These are phyloP conservation scores for Pythium sukuiense DNA, from an alignment of 352 stramenopile genomes.

Conservation along the genomic window DNA sequence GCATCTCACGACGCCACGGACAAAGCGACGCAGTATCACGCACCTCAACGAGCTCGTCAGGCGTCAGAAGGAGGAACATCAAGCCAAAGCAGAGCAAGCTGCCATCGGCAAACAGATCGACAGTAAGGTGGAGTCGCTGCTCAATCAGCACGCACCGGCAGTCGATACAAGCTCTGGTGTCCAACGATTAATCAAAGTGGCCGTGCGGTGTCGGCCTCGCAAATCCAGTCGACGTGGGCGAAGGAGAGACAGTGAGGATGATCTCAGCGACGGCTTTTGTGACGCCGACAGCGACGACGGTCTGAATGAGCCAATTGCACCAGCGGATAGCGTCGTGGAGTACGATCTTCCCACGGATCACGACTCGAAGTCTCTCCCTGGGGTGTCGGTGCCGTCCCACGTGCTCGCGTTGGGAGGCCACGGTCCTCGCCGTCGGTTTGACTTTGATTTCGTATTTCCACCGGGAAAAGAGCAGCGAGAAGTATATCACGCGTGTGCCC, in stretches of 20 bases:
- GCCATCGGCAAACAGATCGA: slow-evolving; percentile 3
- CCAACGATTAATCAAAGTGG: slow-evolving; percentile 45
- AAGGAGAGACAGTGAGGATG: not conserved
- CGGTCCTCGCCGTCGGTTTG: slow-evolving; percentile 42
- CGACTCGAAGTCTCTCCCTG: not conserved
- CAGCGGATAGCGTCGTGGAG: slow-evolving; percentile 15
- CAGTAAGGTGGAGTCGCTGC: slow-evolving; percentile 16
- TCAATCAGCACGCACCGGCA: not conserved
- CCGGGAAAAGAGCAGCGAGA: slow-evolving; percentile 48
- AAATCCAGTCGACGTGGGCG: slow-evolving; percentile 20
- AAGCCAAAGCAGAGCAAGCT: not conserved
- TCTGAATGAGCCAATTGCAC: not conserved
- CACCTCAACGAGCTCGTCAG: slow-evolving; percentile 24
- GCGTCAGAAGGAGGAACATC: slow-evolving; percentile 15
- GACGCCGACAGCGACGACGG: not conserved
- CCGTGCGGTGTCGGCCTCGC: slow-evolving; percentile 51
- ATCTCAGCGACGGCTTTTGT: slow-evolving; percentile 1
- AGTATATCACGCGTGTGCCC: slow-evolving; percentile 48
- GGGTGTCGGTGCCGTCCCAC: slow-evolving; percentile 24
- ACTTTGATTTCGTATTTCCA: slow-evolving; percentile 66
- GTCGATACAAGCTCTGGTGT: not conserved
- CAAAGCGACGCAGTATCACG: slow-evolving; percentile 26
- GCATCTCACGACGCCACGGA: slow-evolving; percentile 16
- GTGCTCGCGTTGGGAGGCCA: slow-evolving; percentile 23
- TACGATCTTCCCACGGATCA: slow-evolving; percentile 8